Conservation (phyloP, 2,329 filamentous ascomycete genomes). For the Xylaria hypoxylon region DNA sequence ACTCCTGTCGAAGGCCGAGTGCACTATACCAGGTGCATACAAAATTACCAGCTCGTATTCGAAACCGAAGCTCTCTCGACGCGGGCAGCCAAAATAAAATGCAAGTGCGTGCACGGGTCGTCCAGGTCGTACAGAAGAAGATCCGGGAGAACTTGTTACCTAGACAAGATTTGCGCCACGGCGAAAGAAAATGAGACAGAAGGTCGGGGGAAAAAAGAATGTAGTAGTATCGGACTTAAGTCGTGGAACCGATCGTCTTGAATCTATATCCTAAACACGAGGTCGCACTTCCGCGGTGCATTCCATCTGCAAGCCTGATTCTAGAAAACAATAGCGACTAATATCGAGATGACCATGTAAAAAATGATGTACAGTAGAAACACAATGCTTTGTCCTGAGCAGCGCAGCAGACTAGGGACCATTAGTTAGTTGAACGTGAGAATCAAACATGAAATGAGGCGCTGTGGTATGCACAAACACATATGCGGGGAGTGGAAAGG, state of each 20-base stretch:
- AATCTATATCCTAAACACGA: constrained; percentile 35
- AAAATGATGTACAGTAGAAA: constrained; percentile 29
- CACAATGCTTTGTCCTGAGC: constrained; percentile 22
- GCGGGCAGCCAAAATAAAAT: constrained; percentile 40
- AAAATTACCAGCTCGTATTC: constrained; percentile 34
- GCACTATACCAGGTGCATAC: constrained; percentile 44
- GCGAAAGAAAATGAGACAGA: constrained; percentile 35
- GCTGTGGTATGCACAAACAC: constrained; percentile 17
- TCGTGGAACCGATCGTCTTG: constrained; percentile 32
- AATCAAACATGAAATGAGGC: constrained; percentile 1
- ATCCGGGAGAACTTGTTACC: constrained; percentile 5
- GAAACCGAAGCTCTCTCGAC: constrained; percentile 37
- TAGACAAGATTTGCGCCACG: constrained; percentile 22
- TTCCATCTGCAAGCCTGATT: constrained; percentile 7
- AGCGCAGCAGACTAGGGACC: constrained; percentile 28
- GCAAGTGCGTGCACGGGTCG: constrained; percentile 12
- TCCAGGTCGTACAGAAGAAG: constrained; percentile 22
- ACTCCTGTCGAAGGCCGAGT: constrained; percentile 33
- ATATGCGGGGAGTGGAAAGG: constrained; percentile 22
- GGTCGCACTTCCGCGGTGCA: constrained; percentile 16
- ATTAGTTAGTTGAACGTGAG: constrained; percentile 28
- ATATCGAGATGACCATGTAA: constrained; percentile 9
- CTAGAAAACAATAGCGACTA: constrained; percentile 15
- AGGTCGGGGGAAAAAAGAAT: constrained; percentile 18
- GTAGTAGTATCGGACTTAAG: constrained; percentile 12